Base-by-base conservation (phyloP, 2,329 filamentous ascomycete species). In the Berkeleyomyces basicola region DNA sequence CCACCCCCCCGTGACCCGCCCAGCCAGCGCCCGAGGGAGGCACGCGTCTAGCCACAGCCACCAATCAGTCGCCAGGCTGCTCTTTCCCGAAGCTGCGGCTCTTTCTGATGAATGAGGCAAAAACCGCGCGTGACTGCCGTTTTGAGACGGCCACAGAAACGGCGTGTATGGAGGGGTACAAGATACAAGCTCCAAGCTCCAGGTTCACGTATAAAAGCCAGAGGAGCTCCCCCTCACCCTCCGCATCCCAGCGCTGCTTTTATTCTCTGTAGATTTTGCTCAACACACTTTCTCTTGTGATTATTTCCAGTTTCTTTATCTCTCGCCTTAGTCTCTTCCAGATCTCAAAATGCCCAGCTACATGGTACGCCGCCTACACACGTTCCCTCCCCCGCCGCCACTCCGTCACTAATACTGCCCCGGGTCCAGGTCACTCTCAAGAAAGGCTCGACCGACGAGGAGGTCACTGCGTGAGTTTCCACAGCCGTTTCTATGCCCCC, bases 391-490 rank as follows among this genome's bases (percentile, higher is more conserved):
- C 11, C 23, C 61, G 5, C 14, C 62, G 31, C 3, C 46, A 37
- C 16, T 14, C 40, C 16, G 14, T 3, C 16, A 9, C 59, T 51
- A 61, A 61, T 33, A 9, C 16, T 23, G 7, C 33, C 37, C 65
- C 5, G 16, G n/a, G n/a, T 42, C n/a, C 44, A 96, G 90, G 83
- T 96, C 67, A 90, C 89, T 63, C 82, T 88, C 74, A 92, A 93
- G 75, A 77, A 83, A 47, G 82, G 84, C 66, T 83, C 86, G 67
- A 79, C 82, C 64, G 70, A 77, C 58, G 82, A 84, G 40, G 78
- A 95, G 71, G 78, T 95, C 67, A 76, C 84, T 59, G 80, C 80
- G 86, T 89, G 75, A 68, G 81, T 68, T 31, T 58, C 58, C 23
- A 23, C 23, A 23, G 23, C 23, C 23, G 23, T 1, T 23, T 23